A percentile compares a stretch with the other conserved stretches of the same genome.
Conservation (phyloP, 176 grass and related monocot genomes). For the Aegilops bicornis region DNA sequence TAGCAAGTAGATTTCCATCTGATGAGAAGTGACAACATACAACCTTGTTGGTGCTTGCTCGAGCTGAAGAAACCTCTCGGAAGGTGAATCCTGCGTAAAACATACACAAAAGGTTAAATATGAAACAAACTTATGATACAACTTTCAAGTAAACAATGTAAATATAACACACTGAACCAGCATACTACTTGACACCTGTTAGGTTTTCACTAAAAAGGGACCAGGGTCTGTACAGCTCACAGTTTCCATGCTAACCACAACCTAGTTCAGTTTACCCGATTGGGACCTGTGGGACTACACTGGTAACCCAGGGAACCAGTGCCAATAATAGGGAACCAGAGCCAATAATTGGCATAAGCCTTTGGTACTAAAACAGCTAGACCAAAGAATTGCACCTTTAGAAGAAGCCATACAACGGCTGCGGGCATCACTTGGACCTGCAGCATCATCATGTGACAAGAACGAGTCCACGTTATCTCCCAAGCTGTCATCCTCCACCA, state of each 20-base stretch:
- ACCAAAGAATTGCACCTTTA: slow-evolving; percentile 55
- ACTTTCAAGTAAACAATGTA: not conserved
- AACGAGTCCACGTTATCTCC: slow-evolving; percentile 88
- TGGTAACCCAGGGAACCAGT: not conserved
- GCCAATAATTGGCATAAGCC: not conserved
- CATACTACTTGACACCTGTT: not conserved
- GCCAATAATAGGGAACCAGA: not conserved
- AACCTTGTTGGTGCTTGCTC: slow-evolving; percentile 76
- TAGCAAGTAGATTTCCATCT: slow-evolving; percentile 90
- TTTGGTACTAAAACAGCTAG: slow-evolving; percentile 7
- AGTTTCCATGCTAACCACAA: slow-evolving; percentile 4
- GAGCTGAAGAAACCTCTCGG: slow-evolving; percentile 53
- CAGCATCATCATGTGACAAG: slow-evolving; percentile 68
- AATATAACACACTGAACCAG: not conserved
- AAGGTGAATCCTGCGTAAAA: slow-evolving; percentile 64
- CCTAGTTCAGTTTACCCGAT: slow-evolving; percentile 14
- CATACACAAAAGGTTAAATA: slow-evolving; percentile 16
- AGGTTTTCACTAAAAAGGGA: not conserved
- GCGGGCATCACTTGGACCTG: slow-evolving; percentile 56
- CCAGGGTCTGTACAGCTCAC: not conserved
- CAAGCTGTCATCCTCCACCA: slow-evolving; percentile 72
- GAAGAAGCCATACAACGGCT: slow-evolving; percentile 52
- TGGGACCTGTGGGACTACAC: not conserved
- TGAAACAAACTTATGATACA: not conserved
- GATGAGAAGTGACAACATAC: slow-evolving; percentile 92